phyloP scores from a whole-genome alignment of 2,329 filamentous ascomycete species.

The Cadophora sp. region DNA sequence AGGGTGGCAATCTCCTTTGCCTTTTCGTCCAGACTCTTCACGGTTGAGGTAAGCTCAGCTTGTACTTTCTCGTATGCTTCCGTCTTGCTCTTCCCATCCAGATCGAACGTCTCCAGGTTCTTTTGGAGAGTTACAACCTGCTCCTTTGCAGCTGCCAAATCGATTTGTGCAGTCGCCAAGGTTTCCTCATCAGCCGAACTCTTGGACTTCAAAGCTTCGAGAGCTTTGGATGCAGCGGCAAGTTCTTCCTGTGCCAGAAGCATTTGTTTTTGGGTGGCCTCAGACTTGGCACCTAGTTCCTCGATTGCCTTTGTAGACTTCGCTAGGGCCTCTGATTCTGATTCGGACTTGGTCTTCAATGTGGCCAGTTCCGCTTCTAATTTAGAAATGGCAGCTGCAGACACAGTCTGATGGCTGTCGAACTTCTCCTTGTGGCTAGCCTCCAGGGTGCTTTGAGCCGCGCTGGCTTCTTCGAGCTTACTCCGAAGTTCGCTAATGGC shows the following conservation, averaged over 20 bases:
- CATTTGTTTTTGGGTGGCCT: conserved; percentile 50
- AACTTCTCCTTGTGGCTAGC: conserved; percentile 53
- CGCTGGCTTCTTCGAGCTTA: conserved; percentile 60
- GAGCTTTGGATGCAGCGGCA: conserved; percentile 32
- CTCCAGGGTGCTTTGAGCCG: conserved; percentile 55
- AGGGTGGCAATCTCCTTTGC: conserved; percentile 51
- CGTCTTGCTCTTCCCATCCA: conserved; percentile 48
- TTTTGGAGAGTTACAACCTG: conserved; percentile 56
- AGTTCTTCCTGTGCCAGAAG: conserved; percentile 49
- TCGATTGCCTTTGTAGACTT: conserved; percentile 50
- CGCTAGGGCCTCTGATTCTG: conserved; percentile 30
- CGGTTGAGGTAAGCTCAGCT: conserved; percentile 40
- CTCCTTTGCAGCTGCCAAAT: conserved; percentile 48
- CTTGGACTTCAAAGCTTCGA: conserved; percentile 53
- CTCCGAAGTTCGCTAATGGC: conserved; percentile 58
- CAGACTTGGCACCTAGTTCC: conserved; percentile 57
- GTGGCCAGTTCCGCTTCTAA: conserved; percentile 60
- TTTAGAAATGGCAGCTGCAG: conserved; percentile 53
- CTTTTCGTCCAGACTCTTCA: conserved; percentile 43
- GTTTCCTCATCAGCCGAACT: conserved; percentile 51
- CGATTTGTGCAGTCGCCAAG: conserved; percentile 49
- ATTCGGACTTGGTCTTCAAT: conserved; percentile 56
- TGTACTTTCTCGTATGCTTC: conserved; percentile 41
- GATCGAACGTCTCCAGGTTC: conserved; percentile 56
- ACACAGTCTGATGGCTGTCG: conserved; percentile 54